Evolutionary conservation across 495 filamentous ascomycete genomes (phyloP), one percentile per base, ranked within the genome.

Genomic region (Chaetomium fimeti): DNA sequence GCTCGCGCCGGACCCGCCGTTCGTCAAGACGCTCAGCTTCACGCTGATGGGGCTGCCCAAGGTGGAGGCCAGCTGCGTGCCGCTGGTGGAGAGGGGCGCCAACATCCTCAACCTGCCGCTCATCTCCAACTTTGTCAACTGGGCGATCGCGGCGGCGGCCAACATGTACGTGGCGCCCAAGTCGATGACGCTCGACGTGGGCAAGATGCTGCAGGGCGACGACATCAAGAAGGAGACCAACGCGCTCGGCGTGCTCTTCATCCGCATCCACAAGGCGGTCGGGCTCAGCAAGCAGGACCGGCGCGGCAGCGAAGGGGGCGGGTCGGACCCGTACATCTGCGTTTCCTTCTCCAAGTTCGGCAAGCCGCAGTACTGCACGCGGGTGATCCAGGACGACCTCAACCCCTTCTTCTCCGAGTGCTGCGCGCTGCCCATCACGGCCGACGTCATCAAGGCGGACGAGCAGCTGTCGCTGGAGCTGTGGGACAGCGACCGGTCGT

Each of bases 111-210:
- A 98, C 66, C 78, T 98, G 28, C 93, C 93, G 0, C 71, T 98
- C 52, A 96, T 98, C 67, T 96, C 91, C 0, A 93, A 96, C 66
- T 97, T 98, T 72, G 93, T 96, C 76, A 96, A 97, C 76, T 96
- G 92, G 74, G 91, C 93, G n/a, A 96, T 98, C 66, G 87, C 83
- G 40, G 86, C 93, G 1, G 91, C 92, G 5, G 86, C 88, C 38
- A 88, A 87, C 72, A 90, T 96, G 82, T 97, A 96, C 64, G 92
- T 96, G 48, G 93, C 93, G 18, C 93, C 93, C n/a, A 98, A 96
- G 75, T 93, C 90, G 1, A 89, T 97, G 89, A 91, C 90, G 3
- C 84, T 98, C 63, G 93, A 98, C 69, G 83, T 98, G 61, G 86
- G 89, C 64, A 93, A 92, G 77, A 88, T 97, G 78, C 82, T 97